Conservation (phyloP, 768 basidiomycete species). For the Daedalea quercina region DNA sequence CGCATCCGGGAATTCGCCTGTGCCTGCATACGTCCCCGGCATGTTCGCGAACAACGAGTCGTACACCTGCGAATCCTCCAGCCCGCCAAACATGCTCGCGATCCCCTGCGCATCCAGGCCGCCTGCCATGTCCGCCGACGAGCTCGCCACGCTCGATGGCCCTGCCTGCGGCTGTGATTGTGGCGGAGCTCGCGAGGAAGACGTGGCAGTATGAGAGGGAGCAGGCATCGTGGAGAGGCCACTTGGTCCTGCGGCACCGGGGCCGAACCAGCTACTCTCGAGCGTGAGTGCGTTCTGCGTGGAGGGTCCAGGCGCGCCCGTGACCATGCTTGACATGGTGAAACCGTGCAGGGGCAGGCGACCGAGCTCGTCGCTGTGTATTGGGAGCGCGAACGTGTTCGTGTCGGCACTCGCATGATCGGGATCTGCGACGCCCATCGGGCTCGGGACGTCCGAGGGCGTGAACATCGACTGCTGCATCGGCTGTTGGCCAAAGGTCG, state of each 20-base stretch:
- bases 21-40: conserved; percentile 2
- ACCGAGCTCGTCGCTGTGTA: conserved; percentile 53
- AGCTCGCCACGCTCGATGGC: neutral
- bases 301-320: neutral
- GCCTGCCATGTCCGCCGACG: neutral
- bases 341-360: conserved; percentile 38
- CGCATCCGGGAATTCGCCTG: neutral
- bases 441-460: neutral
- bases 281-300: neutral
- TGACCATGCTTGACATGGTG: conserved; percentile 1
- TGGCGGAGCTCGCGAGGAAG: too few species aligned
- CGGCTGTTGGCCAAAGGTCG: neutral
- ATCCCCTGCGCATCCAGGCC: conserved; percentile 10
- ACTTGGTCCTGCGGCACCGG: neutral
- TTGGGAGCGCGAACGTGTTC: conserved; percentile 35
- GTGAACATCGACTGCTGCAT: neutral
- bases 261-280: neutral
- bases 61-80: conserved; percentile 15
- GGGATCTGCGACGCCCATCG: neutral
- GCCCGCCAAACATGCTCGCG: conserved; percentile 15
- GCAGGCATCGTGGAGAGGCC: neutral
- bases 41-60: conserved; percentile 18
- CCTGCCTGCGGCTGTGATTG: neutral
- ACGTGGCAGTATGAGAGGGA: too few species aligned
- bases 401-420: neutral